Evolutionary conservation across 805 yeast genomes (phyloP).

Genomic region (Yarrowia bubula): DNA sequence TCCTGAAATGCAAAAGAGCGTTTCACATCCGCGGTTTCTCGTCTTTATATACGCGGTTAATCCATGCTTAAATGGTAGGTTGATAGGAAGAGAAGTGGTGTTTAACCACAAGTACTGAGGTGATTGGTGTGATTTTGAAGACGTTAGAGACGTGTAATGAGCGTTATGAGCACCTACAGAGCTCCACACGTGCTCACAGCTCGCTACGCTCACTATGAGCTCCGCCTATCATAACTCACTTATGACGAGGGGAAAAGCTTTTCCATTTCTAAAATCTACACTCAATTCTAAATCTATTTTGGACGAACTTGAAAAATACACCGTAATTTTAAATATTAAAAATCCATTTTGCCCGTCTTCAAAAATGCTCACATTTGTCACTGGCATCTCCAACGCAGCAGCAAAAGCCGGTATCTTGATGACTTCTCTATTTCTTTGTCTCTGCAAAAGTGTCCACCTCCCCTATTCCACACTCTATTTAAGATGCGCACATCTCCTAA

Average conservation of each 20-base stretch:
- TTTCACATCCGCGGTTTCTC: not conserved
- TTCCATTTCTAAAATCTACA: not conserved
- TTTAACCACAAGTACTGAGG: too few relatives aligned
- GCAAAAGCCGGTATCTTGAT: too few relatives aligned
- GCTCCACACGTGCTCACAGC: not conserved
- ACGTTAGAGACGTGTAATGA: not conserved
- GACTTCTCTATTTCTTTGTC: too few relatives aligned
- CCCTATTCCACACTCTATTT: slow-evolving; percentile 7
- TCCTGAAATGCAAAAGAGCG: too few relatives aligned
- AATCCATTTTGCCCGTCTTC: too few relatives aligned
- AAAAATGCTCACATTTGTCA: too few relatives aligned
- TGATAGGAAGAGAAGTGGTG: not conserved
- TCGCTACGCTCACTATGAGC: not conserved
- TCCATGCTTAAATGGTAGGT: not conserved
- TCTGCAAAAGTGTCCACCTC: not conserved
- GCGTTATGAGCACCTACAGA: too few relatives aligned
- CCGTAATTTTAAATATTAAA: too few relatives aligned
- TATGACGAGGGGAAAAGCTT: not conserved
- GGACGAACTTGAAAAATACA: too few relatives aligned
- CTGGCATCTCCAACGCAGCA: too few relatives aligned
- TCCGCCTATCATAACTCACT: not conserved
- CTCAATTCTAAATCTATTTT: too few relatives aligned
- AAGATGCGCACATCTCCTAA: slow-evolving; percentile 6
- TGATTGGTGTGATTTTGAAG: not conserved
- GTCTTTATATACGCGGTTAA: not conserved